Percentiles rank a stretch among this genome's conserved stretches.
phyloP scores from a whole-genome alignment of 495 filamentous ascomycete genomes.

The Penicillium argentinense region DNA sequence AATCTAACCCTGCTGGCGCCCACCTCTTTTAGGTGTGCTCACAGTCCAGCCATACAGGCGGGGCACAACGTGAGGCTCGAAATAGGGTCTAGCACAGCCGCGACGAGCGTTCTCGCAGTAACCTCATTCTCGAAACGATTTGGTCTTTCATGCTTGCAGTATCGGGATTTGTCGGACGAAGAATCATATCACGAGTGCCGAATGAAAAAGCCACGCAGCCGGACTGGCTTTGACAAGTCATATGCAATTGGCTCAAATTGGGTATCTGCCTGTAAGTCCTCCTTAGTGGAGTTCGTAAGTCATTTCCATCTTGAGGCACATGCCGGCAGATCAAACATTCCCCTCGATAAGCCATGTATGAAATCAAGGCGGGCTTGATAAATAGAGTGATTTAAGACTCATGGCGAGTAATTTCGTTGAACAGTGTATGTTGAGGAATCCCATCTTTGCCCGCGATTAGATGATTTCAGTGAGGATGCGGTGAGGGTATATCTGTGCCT shows the following conservation, averaged over 20 bases:
- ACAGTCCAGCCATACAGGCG: neutral
- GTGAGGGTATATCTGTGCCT: too few species aligned
- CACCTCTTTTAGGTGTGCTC: neutral
- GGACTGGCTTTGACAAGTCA: neutral
- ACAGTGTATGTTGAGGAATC: too few species aligned
- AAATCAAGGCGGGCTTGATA: neutral
- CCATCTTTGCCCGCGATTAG: too few species aligned
- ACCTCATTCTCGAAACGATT: slow-evolving; percentile 1
- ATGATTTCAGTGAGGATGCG: too few species aligned
- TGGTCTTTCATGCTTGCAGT: neutral
- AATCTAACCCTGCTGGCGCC: neutral
- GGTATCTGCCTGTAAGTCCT: neutral
- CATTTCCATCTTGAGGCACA: neutral
- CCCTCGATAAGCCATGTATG: neutral
- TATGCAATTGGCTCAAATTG: neutral
- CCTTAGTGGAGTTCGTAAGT: too few species aligned
- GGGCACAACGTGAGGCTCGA: slow-evolving; percentile 1
- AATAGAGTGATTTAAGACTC: too few species aligned
- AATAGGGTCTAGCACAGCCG: neutral
- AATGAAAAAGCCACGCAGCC: neutral
- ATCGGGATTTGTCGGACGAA: neutral
- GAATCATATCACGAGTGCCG: neutral
- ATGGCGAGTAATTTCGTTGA: too few species aligned
- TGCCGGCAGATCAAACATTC: neutral
- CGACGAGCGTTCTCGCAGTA: neutral